Percentiles rank a stretch among this genome's conserved stretches.
Conservation (phyloP, 805 yeast genomes). For the Yarrowia phangngaensis region DNA sequence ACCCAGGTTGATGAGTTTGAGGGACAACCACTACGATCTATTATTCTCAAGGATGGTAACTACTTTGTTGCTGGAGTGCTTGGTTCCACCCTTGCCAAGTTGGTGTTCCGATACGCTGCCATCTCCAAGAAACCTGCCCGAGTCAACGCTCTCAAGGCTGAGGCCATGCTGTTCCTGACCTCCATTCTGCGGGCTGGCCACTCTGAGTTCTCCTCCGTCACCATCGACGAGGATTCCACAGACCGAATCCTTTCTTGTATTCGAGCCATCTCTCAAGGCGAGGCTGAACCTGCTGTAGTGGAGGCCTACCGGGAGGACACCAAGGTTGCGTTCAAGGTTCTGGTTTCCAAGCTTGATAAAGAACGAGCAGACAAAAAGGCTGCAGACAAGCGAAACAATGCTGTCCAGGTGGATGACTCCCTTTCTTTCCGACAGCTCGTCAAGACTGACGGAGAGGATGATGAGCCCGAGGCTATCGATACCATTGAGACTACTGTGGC, state of each 20-base stretch:
- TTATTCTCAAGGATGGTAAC: slow-evolving; percentile 73
- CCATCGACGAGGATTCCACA: slow-evolving; percentile 93
- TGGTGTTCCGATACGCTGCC: slow-evolving; percentile 70
- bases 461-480: slow-evolving; percentile 47
- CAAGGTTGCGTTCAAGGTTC: slow-evolving; percentile 72
- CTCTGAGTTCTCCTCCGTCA: slow-evolving; percentile 60
- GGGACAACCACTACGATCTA: slow-evolving; percentile 70
- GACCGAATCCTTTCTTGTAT: slow-evolving; percentile 90
- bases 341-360: slow-evolving; percentile 57
- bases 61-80: slow-evolving; percentile 86
- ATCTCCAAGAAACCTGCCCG: slow-evolving; percentile 49
- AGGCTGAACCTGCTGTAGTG: slow-evolving; percentile 48
- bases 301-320: slow-evolving; percentile 83
- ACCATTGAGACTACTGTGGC: slow-evolving; percentile 57
- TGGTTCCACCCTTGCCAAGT: slow-evolving; percentile 81
- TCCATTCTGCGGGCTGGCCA: slow-evolving; percentile 87
- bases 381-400: slow-evolving; percentile 55
- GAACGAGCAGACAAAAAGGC: slow-evolving; percentile 56
- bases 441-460: slow-evolving; percentile 44
- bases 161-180: slow-evolving; percentile 88
- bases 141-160: slow-evolving; percentile 84
- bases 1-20: slow-evolving; percentile 38
- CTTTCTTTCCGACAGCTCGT: slow-evolving; percentile 76
- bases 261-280: slow-evolving; percentile 63
- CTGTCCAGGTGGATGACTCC: slow-evolving; percentile 75